Conservation (phyloP, 2,329 filamentous ascomycete genomes). For the Zarea fungicola region DNA sequence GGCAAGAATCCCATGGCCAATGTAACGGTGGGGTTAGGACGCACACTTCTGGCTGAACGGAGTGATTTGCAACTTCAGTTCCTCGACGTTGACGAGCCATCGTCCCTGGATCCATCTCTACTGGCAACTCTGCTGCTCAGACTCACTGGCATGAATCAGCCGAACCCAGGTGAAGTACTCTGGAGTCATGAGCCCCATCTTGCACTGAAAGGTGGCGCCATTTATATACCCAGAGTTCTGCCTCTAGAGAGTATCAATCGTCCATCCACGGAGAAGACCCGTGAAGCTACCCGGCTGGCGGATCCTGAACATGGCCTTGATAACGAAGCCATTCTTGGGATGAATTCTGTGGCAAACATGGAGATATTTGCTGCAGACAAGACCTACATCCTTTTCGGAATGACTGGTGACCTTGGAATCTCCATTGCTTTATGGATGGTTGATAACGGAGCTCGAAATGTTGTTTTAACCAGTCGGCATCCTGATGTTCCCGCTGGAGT, state of each 20-base stretch:
- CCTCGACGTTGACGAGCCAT: neutral
- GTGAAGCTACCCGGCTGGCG: too few relatives aligned
- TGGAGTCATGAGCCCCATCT: neutral
- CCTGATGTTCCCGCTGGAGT: constrained; percentile 21
- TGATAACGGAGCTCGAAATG: constrained; percentile 26
- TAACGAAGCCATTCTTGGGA: too few relatives aligned
- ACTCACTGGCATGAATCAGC: neutral
- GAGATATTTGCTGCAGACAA: constrained; percentile 13
- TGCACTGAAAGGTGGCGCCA: neutral
- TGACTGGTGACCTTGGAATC: constrained; percentile 28
- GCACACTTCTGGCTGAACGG: neutral
- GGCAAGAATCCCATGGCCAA: neutral
- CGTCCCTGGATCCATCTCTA: neutral
- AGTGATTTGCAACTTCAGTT: neutral
- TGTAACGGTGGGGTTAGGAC: neutral
- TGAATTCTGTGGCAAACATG: neutral
- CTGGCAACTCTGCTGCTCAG: neutral
- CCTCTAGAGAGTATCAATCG: constrained; percentile 1
- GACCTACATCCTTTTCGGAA: constrained; percentile 28
- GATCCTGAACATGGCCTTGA: too few relatives aligned
- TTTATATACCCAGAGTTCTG: constrained; percentile 11
- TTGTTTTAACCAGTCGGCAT: constrained; percentile 33
- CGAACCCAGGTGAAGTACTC: neutral
- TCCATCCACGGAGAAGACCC: neutral
- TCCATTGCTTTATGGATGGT: constrained; percentile 34